phyloP scores from a whole-genome alignment of 306 rosid species.

The Gastrolobium bilobum region DNA sequence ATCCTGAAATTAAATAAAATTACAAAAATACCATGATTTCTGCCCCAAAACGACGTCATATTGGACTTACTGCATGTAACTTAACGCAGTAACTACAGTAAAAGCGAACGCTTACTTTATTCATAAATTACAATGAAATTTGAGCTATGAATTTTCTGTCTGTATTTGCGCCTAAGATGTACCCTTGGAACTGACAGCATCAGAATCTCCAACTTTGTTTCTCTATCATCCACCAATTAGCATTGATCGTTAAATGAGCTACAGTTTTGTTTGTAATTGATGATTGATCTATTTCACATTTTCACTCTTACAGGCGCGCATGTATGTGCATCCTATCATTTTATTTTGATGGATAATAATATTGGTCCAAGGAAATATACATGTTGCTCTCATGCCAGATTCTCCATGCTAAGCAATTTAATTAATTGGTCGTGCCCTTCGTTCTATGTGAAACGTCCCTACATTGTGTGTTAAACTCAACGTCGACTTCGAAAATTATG shows the following conservation, averaged over 20 bases:
- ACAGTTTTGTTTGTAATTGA: conserved; percentile 15
- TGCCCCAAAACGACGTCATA: too few species aligned
- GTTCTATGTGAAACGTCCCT: conserved; percentile 33
- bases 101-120: too few species aligned
- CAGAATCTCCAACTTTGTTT: conserved; percentile 36
- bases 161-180: conserved; percentile 37
- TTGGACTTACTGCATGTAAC: too few species aligned
- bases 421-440: conserved; percentile 12
- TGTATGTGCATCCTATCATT: not conserved
- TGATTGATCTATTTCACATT: conserved; percentile 33
- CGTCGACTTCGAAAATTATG: too few species aligned
- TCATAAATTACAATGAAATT: conserved; percentile 5
- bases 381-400: conserved; percentile 19
- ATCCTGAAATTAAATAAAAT: too few species aligned
- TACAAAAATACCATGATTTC: not conserved
- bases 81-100: too few species aligned
- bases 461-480: not conserved
- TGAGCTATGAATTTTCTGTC: conserved; percentile 45
- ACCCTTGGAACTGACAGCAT: conserved; percentile 35
- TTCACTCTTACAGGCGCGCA: conserved; percentile 13
- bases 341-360: conserved; percentile 23
- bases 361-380: conserved; percentile 1
- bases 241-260: conserved; percentile 25
- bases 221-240: conserved; percentile 45
- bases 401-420: not conserved